Base-by-base conservation (phyloP, 225 moss, liverwort and hornwort species). In the Sphagnum tenellum region DNA sequence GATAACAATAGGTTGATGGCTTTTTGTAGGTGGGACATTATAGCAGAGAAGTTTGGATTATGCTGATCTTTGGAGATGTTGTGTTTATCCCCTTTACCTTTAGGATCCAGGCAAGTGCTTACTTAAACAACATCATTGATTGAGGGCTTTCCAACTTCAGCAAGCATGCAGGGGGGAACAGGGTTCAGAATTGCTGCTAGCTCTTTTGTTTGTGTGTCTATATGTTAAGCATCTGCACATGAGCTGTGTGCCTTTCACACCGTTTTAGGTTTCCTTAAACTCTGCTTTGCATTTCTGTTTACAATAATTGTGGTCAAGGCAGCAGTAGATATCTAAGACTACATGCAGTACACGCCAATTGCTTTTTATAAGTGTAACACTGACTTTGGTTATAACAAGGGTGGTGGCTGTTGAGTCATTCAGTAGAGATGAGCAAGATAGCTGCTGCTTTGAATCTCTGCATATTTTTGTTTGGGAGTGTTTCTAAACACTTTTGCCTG, bases 51-150 rank as follows among this genome's bases (percentile, higher is more conserved):
- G 5, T 98, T 98, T 62, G 93, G 98, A 46, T 98, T 63, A 93
- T 98, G 98, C 86, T 93, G 52, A 80, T 93, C 53, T 79, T 90
- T 81, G 93, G 93, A 62, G 93, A 98, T 73, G 12, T 98, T 65
- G 87, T 88, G 58, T 98, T 90, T 79, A 93, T 98, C 66, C 98
- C 98, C 4, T 98, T 93, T 71, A 89, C 90, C 51, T 93, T 93
- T 70, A 87, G 90, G 66, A 89, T 93, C 58, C 93, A 93, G 85
- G 93, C 80, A 70, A 55, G 73, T 47, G n/a, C 55, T 12, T 59
- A 56, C 4, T 5, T 49, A 49, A 59, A 9, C 50, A 60, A 10
- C 48, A 44, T 55, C 56, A n/a, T 67, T 44, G 48, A 47, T 55
- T 51, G 61, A 64, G 62, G 47, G 48, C 2, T 44, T 56, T 56